Conservation (phyloP, 2,329 filamentous ascomycete species). For the Fusarium gaditjirri region DNA sequence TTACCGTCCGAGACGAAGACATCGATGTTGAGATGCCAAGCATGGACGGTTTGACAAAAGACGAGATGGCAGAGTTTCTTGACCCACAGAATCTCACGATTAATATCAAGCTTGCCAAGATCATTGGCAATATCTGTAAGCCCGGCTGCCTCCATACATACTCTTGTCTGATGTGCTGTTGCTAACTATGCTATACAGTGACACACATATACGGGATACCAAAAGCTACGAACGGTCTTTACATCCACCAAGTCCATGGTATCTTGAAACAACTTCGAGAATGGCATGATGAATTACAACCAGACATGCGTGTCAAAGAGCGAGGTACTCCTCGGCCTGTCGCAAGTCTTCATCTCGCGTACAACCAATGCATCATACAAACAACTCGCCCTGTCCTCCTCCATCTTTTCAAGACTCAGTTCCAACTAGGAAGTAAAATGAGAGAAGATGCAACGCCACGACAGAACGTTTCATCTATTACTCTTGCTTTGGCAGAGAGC, state of each 20-base stretch:
- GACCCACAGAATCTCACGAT: constrained; percentile 44
- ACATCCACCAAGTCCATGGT: constrained; percentile 44
- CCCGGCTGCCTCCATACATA: no score
- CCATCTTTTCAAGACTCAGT: constrained; percentile 47
- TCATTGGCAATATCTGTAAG: constrained; percentile 46
- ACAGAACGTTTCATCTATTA: constrained; percentile 47
- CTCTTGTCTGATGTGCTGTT: accelerated
- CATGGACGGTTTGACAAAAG: constrained; percentile 43
- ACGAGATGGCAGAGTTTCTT: constrained; percentile 45
- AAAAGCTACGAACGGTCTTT: constrained; percentile 43
- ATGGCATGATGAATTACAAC: constrained; percentile 44
- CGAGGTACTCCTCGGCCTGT: constrained; percentile 40
- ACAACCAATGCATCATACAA: constrained; percentile 51
- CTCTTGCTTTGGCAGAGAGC: constrained; percentile 47
- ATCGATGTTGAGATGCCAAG: constrained; percentile 49
- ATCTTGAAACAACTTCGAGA: constrained; percentile 45
- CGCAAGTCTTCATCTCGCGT: constrained; percentile 46
- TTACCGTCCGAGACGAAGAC: constrained; percentile 47
- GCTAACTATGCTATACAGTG: not conserved
- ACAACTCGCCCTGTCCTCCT: constrained; percentile 47
- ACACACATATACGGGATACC: constrained; percentile 47
- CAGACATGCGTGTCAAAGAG: constrained; percentile 41
- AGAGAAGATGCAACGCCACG: constrained; percentile 2
- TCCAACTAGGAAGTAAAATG: constrained; percentile 31
- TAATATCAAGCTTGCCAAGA: constrained; percentile 46